Percentiles rank a stretch among this genome's conserved stretches.
Conservation (phyloP, 805 yeast genomes). For the Nakazawaea populi region DNA sequence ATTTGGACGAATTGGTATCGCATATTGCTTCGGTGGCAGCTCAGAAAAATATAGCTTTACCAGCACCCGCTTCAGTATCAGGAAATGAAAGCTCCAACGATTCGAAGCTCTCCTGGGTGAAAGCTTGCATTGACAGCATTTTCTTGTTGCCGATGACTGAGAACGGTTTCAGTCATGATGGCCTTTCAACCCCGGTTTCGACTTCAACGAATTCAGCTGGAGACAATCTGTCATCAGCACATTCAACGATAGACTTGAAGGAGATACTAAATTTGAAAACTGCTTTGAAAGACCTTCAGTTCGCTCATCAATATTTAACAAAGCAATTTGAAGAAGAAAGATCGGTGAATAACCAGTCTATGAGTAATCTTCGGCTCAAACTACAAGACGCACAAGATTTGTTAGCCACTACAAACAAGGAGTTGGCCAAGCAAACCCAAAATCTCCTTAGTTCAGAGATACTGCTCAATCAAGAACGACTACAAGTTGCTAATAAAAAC, state of each 20-base stretch:
- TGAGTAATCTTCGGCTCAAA: conserved; percentile 49
- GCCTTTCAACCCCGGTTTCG: conserved; percentile 11
- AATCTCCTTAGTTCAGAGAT: conserved; percentile 29
- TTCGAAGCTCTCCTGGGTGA: conserved; percentile 25
- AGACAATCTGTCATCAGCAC: conserved; percentile 16
- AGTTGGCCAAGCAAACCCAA: conserved; percentile 30
- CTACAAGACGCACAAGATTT: conserved; percentile 46
- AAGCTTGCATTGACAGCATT: conserved; percentile 33
- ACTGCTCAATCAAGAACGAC: conserved; percentile 27
- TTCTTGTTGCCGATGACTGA: conserved; percentile 8
- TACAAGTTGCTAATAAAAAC: conserved; percentile 26
- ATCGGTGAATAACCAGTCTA: conserved; percentile 43
- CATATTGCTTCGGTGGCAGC: conserved; percentile 42
- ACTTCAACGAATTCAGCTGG: conserved; percentile 11
- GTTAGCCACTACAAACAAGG: conserved; percentile 31
- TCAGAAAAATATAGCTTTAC: conserved; percentile 34
- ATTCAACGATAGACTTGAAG: not conserved
- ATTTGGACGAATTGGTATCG: conserved; percentile 37
- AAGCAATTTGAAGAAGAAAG: conserved; percentile 66
- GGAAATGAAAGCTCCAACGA: not conserved
- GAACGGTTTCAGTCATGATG: not conserved
- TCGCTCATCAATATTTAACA: conserved; percentile 64
- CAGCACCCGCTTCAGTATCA: conserved; percentile 14
- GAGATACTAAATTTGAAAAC: conserved; percentile 31
- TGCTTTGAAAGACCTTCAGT: conserved; percentile 62